Evolutionary conservation across 2,329 filamentous ascomycete genomes (phyloP).

Genomic region (Diaporthe sp.): DNA sequence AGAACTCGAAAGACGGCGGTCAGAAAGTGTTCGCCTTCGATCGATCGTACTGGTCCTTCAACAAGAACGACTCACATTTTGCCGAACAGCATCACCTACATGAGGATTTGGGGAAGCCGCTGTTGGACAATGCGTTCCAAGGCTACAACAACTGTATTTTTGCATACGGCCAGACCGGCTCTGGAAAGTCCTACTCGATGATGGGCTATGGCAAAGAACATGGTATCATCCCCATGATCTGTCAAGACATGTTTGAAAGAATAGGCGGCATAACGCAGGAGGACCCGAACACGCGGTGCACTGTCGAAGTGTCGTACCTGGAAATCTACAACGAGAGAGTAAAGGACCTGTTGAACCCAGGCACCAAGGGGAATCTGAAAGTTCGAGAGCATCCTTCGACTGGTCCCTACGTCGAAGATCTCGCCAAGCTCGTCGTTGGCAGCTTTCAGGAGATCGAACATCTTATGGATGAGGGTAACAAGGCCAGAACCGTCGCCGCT

Average conservation of each 20-base stretch:
- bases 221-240: constrained; percentile 96
- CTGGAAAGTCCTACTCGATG: constrained; percentile 99
- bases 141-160: constrained; percentile 99
- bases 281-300: constrained; percentile 85
- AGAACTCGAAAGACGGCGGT: constrained; percentile 76
- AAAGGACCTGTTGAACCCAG: constrained; percentile 92
- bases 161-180: constrained; percentile 97
- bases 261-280: constrained; percentile 73
- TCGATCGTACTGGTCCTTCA: constrained; percentile 97
- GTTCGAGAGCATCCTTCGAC: constrained; percentile 98
- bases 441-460: constrained; percentile 97
- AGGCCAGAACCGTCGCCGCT: constrained; percentile 95
- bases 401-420: constrained; percentile 96
- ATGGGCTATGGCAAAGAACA: constrained; percentile 98
- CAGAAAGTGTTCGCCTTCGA: constrained; percentile 95
- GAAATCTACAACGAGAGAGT: constrained; percentile 99
- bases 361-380: constrained; percentile 95
- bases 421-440: constrained; percentile 93
- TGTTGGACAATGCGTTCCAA: constrained; percentile 97
- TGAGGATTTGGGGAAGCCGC: constrained; percentile 85
- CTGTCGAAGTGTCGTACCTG: constrained; percentile 96
- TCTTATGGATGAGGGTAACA: constrained; percentile 99
- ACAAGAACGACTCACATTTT: constrained; percentile 82
- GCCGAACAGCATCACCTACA: constrained; percentile 92
- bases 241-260: constrained; percentile 95